Evolutionary conservation across 805 yeast genomes (phyloP).

Genomic region (Nakazawaea molendinolei): DNA sequence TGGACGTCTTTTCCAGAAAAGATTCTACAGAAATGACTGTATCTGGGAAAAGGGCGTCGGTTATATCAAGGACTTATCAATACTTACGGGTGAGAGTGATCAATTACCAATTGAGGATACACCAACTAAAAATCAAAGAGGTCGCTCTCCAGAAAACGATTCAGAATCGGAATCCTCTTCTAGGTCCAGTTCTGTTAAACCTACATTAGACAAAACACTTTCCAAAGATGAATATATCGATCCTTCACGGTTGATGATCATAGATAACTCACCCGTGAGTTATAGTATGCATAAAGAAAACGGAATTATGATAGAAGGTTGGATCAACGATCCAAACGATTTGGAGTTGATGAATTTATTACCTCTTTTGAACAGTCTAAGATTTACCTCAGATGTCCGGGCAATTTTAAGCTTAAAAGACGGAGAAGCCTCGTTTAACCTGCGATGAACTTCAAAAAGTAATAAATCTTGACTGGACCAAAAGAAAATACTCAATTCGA

Average conservation of each 20-base stretch:
- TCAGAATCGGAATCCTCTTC: conserved; percentile 9
- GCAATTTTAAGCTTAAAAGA: conserved; percentile 64
- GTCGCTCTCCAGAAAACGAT: conserved; percentile 7
- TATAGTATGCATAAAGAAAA: conserved; percentile 79
- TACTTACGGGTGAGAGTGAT: conserved; percentile 14
- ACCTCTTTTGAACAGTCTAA: conserved; percentile 71
- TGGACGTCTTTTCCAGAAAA: conserved; percentile 34
- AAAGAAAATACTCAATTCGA: no score
- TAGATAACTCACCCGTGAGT: conserved; percentile 92
- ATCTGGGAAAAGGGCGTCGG: conserved; percentile 73
- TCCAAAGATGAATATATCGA: conserved; percentile 32
- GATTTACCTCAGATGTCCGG: conserved; percentile 81
- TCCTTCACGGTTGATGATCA: conserved; percentile 62
- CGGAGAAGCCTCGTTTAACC: conserved; percentile 33
- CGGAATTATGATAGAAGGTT: conserved; percentile 92
- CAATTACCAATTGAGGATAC: conserved; percentile 1
- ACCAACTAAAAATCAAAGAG: conserved; percentile 4
- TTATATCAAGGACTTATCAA: conserved; percentile 69
- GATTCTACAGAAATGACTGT: conserved; percentile 80
- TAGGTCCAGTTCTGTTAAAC: conserved; percentile 5
- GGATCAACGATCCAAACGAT: conserved; percentile 96
- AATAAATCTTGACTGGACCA: no score
- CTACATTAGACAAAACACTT: neutral
- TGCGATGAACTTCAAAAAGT: no score
- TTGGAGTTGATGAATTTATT: conserved; percentile 72